A percentile compares a stretch with the other conserved stretches of the same genome.
Evolutionary conservation across 2,329 filamentous ascomycete genomes (phyloP).

Genomic region (Cadophora luteo-olivacea): DNA sequence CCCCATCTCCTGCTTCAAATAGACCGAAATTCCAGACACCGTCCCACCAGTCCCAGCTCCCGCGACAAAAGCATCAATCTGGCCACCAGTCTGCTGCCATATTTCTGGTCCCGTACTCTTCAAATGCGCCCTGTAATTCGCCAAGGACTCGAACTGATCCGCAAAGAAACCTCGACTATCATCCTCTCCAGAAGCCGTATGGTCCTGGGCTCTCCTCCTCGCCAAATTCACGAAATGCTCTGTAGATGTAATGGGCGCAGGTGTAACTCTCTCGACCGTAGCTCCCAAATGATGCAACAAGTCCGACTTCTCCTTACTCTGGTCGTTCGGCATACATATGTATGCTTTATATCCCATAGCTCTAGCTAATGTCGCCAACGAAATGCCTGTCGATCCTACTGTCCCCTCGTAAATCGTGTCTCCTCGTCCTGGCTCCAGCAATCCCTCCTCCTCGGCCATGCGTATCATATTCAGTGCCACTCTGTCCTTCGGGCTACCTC

Average conservation of each 20-base stretch:
- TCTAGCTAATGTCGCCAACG: constrained; percentile 85
- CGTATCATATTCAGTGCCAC: constrained; percentile 91
- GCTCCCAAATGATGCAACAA: constrained; percentile 90
- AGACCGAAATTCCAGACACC: constrained; percentile 83
- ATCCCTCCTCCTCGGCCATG: constrained; percentile 77
- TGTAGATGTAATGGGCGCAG: constrained; percentile 91
- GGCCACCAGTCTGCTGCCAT: constrained; percentile 74
- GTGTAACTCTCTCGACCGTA: constrained; percentile 87
- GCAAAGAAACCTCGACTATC: constrained; percentile 87
- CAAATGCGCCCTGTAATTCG: constrained; percentile 88
- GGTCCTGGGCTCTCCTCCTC: constrained; percentile 74
- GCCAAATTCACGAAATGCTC: constrained; percentile 96
- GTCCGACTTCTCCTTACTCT: constrained; percentile 86
- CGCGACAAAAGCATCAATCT: constrained; percentile 85
- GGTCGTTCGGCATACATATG: constrained; percentile 97
- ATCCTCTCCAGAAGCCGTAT: constrained; percentile 64
- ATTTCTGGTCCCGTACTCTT: constrained; percentile 90
- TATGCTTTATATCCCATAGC: constrained; percentile 90
- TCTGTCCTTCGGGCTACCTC: constrained; percentile 92
- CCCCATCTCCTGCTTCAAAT: constrained; percentile 70
- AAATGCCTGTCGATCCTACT: constrained; percentile 95
- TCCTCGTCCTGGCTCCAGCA: constrained; percentile 79
- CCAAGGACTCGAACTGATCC: constrained; percentile 91
- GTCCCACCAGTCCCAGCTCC: constrained; percentile 96
- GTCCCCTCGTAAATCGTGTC: constrained; percentile 98